Conservation (phyloP, 1,284 basidiomycete species). For the Cutaneotrichosporon cyanovorans region DNA sequence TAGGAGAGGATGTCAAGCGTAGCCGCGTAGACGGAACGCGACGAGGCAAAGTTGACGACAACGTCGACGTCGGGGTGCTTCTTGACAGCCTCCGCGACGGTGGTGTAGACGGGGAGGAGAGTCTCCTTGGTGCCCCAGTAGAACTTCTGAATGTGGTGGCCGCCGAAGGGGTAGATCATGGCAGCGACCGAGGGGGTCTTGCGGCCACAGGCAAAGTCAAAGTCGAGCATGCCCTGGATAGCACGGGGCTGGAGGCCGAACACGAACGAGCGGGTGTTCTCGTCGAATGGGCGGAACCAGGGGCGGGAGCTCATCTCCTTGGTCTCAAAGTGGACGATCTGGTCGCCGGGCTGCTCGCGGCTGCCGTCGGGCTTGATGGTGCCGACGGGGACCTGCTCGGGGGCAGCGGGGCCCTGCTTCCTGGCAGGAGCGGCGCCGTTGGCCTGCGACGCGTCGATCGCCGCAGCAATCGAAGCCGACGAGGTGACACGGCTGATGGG, state of each 20-base stretch:
- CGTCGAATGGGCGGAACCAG: constrained; percentile 83
- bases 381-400: constrained; percentile 52
- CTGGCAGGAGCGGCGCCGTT: constrained; percentile 28
- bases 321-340: constrained; percentile 70
- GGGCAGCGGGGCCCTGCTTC: constrained; percentile 15
- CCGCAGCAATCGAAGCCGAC: constrained; percentile 36
- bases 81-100: constrained; percentile 79
- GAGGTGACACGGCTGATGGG: constrained; percentile 42
- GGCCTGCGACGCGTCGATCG: constrained; percentile 28
- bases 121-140: constrained; percentile 99
- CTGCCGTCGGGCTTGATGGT: constrained; percentile 65
- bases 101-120: constrained; percentile 93
- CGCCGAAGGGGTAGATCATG: constrained; percentile 99
- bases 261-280: constrained; percentile 85
- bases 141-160: constrained; percentile 99
- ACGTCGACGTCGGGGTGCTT: constrained; percentile 98
- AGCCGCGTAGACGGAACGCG: constrained; percentile 87
- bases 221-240: constrained; percentile 99
- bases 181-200: constrained; percentile 89
- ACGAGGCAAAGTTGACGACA: constrained; percentile 96
- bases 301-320: constrained; percentile 54
- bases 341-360: constrained; percentile 61
- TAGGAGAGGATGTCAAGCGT: constrained; percentile 80
- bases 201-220: constrained; percentile 96
- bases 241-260: constrained; percentile 98